Evolutionary conservation across 495 filamentous ascomycete genomes (phyloP).

Genomic region (Corynascus novoguineensis): DNA sequence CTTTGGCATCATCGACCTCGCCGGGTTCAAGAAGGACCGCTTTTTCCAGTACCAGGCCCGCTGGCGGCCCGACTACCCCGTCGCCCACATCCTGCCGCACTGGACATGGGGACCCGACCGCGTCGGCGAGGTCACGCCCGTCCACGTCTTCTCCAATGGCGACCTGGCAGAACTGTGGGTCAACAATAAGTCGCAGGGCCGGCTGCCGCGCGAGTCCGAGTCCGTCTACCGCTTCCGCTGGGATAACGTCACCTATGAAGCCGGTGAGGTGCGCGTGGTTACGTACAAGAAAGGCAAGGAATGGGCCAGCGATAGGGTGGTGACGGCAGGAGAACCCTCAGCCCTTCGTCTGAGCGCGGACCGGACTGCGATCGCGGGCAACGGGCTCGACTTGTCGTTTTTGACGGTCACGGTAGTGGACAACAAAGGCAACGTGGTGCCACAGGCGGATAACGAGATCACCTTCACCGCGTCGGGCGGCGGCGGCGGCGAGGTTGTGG

Average conservation of each 20-base stretch:
- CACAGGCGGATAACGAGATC: constrained; percentile 31
- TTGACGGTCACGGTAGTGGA: constrained; percentile 41
- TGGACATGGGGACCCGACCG: constrained; percentile 45
- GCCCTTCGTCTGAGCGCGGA: constrained; percentile 33
- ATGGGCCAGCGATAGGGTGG: constrained; percentile 38
- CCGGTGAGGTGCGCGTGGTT: constrained; percentile 40
- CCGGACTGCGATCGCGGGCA: constrained; percentile 30
- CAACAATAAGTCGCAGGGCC: constrained; percentile 40
- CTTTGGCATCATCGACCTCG: constrained; percentile 47
- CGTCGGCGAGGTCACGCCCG: constrained; percentile 40
- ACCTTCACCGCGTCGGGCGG: constrained; percentile 38
- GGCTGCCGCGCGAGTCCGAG: constrained; percentile 22
- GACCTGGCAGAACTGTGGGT: constrained; percentile 47
- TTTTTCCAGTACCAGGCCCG: constrained; percentile 45
- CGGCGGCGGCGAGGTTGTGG: constrained; percentile 37
- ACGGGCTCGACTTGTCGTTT: constrained; percentile 41
- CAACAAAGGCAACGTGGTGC: constrained; percentile 17
- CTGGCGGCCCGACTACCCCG: constrained; percentile 36
- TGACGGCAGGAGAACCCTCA: constrained; percentile 31
- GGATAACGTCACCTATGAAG: constrained; percentile 40
- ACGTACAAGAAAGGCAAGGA: constrained; percentile 37
- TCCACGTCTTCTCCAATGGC: constrained; percentile 42
- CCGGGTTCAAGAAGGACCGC: constrained; percentile 46
- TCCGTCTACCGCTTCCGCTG: constrained; percentile 44
- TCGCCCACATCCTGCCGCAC: constrained; percentile 46